These are phyloP conservation scores for Pseudomonodictys pantanalensis DNA, from an alignment of 495 filamentous ascomycete species.

Conservation along the genomic window DNA sequence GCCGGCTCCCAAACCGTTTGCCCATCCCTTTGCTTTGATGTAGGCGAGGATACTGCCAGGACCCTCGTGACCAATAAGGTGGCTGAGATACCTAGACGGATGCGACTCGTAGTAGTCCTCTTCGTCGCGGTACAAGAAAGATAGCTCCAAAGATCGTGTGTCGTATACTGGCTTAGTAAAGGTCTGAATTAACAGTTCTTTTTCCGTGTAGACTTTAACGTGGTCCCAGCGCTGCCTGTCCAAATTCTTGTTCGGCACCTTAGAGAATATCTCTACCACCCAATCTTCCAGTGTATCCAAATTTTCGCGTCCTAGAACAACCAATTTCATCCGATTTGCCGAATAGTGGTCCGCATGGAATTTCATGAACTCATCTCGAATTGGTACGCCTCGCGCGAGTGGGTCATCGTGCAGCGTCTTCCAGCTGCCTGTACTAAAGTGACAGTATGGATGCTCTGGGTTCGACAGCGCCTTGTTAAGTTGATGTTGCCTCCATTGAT, in stretches of 20 bases:
- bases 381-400: slow-evolving; percentile 75
- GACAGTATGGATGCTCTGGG: slow-evolving; percentile 85
- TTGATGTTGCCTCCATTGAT: slow-evolving; percentile 89
- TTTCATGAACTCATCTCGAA: slow-evolving; percentile 90
- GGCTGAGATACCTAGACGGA: slow-evolving; percentile 85
- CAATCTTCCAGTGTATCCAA: slow-evolving; percentile 84
- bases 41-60: slow-evolving; percentile 95
- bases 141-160: slow-evolving; percentile 74
- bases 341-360: slow-evolving; percentile 92
- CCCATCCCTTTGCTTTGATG: slow-evolving; percentile 94
- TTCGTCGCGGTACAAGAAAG: slow-evolving; percentile 87
- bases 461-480: slow-evolving; percentile 89
- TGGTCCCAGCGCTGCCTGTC: slow-evolving; percentile 77
- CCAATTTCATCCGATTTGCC: slow-evolving; percentile 93
- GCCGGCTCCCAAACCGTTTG: slow-evolving; percentile 80
- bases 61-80: slow-evolving; percentile 94
- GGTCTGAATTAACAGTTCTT: slow-evolving; percentile 71
- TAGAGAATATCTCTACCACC: slow-evolving; percentile 83
- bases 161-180: slow-evolving; percentile 99
- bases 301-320: slow-evolving; percentile 82
- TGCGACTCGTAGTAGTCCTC: slow-evolving; percentile 78
- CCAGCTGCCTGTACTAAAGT: slow-evolving; percentile 93
- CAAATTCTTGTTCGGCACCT: slow-evolving; percentile 80
- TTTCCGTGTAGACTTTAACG: slow-evolving; percentile 63
- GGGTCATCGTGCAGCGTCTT: slow-evolving; percentile 85